phyloP scores from a whole-genome alignment of 352 stramenopile genomes.

The Globisporangium heterothallicum region DNA sequence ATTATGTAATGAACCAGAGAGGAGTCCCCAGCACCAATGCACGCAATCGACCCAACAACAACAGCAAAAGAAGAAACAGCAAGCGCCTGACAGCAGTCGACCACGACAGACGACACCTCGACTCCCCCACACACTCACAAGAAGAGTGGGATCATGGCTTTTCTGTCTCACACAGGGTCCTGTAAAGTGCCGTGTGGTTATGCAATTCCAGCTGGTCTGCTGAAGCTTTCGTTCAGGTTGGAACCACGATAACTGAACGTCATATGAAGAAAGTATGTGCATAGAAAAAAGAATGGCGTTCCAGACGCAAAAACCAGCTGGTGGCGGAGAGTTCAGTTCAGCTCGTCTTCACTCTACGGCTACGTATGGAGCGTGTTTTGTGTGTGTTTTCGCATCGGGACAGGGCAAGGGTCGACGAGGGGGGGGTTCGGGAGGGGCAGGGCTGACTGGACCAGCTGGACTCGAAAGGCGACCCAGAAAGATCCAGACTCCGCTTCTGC shows the following conservation, averaged over 20 bases:
- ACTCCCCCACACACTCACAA: background rate
- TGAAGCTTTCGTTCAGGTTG: constrained; percentile 3
- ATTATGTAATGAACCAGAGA: constrained; percentile 67
- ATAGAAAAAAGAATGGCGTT: constrained; percentile 1
- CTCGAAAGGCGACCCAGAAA: constrained; percentile 3
- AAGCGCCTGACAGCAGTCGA: constrained; percentile 3
- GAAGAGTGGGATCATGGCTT: background rate
- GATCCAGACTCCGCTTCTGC: constrained; percentile 4
- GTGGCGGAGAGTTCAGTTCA: constrained; percentile 15
- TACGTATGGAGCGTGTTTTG: background rate
- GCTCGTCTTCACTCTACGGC: constrained; percentile 1
- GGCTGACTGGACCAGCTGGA: background rate
- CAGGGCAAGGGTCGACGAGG: background rate
- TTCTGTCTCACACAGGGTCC: background rate
- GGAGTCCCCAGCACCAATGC: too few relatives aligned
- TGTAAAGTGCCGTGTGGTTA: constrained; percentile 18
- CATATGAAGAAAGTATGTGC: background rate
- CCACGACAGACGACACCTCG: background rate
- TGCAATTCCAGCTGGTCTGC: constrained; percentile 28
- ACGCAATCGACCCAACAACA: too few relatives aligned
- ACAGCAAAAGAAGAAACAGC: too few relatives aligned
- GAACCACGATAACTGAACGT: constrained; percentile 1
- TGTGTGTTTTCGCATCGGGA: background rate
- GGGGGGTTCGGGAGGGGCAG: background rate
- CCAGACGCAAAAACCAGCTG: constrained; percentile 9